phyloP scores from a whole-genome alignment of 1,284 basidiomycete genomes.

The Coniferiporia weirii region DNA sequence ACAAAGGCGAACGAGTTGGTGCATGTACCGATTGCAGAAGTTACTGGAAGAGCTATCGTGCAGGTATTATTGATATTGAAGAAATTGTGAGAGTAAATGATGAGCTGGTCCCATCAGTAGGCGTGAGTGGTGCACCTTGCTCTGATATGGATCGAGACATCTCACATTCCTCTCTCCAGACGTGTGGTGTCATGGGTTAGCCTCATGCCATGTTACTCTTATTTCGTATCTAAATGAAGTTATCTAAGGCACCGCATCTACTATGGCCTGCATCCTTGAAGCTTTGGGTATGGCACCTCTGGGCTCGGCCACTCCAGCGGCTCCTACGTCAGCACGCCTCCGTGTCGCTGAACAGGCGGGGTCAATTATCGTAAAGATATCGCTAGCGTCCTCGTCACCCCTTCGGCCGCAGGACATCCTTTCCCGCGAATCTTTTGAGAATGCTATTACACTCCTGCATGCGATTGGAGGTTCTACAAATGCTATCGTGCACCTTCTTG shows the following conservation, averaged over 20 bases:
- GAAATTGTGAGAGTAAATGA: constrained; percentile 30
- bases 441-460: constrained; percentile 36
- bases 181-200: constrained; percentile 31
- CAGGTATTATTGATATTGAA: constrained; percentile 30
- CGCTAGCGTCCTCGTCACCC: constrained; percentile 16
- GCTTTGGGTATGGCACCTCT: constrained; percentile 30
- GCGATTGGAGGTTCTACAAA: constrained; percentile 39
- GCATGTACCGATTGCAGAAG: constrained; percentile 32
- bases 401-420: constrained; percentile 34
- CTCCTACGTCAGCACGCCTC: constrained; percentile 28
- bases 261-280: constrained; percentile 32
- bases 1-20: constrained; percentile 28
- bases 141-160: no score
- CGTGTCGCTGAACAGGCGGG: constrained; percentile 29
- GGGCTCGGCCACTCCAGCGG: constrained; percentile 29
- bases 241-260: constrained; percentile 28
- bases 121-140: constrained; percentile 21
- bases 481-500: constrained; percentile 36
- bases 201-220: no score
- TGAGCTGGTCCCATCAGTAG: constrained; percentile 29
- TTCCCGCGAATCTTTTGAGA: constrained; percentile 34
- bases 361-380: constrained; percentile 19
- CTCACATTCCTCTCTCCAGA: constrained; percentile 19
- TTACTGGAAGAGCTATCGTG: constrained; percentile 30
- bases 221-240: background rate